A percentile compares a stretch with the other conserved stretches of the same genome.
These are phyloP conservation scores for Zymoseptoria crescenta DNA, from an alignment of 2,329 filamentous ascomycete genomes.

Conservation along the genomic window DNA sequence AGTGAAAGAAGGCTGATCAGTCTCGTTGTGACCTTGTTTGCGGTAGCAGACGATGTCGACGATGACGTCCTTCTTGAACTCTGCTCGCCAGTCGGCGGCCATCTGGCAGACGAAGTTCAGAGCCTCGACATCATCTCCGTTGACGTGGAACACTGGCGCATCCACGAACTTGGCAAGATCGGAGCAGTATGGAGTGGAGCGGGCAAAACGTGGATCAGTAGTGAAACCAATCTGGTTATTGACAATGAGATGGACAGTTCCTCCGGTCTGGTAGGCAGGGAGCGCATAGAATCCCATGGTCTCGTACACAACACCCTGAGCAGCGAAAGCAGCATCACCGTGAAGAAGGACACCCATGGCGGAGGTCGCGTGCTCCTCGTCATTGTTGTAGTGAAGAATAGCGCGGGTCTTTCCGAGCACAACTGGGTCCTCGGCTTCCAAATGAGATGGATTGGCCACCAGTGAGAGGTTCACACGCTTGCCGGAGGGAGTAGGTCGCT, in stretches of 20 bases:
- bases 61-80: slow-evolving; percentile 97
- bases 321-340: slow-evolving; percentile 94
- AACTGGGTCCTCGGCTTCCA: slow-evolving; percentile 96
- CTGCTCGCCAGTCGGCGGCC: slow-evolving; percentile 93
- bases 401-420: slow-evolving; percentile 95
- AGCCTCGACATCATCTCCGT: slow-evolving; percentile 95
- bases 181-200: slow-evolving; percentile 97
- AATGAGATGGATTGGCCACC: slow-evolving; percentile 94
- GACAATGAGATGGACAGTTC: slow-evolving; percentile 92
- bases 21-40: slow-evolving; percentile 99
- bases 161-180: slow-evolving; percentile 99
- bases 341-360: slow-evolving; percentile 96
- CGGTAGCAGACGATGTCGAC: slow-evolving; percentile 98
- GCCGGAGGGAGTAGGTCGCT: slow-evolving; percentile 92
- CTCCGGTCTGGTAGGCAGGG: slow-evolving; percentile 92
- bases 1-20: slow-evolving; percentile 98
- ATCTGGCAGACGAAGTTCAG: slow-evolving; percentile 98
- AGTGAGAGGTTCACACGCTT: slow-evolving; percentile 99
- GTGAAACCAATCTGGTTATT: slow-evolving; percentile 99
- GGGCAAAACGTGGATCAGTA: slow-evolving; percentile 92
- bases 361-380: slow-evolving; percentile 78
- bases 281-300: slow-evolving; percentile 96
- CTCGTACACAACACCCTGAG: slow-evolving; percentile 95
- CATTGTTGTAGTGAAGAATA: slow-evolving; percentile 98
- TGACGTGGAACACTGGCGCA: slow-evolving; percentile 97